These are phyloP conservation scores for Diplodia scrobiculata DNA, from an alignment of 2,329 filamentous ascomycete species.

Conservation along the genomic window DNA sequence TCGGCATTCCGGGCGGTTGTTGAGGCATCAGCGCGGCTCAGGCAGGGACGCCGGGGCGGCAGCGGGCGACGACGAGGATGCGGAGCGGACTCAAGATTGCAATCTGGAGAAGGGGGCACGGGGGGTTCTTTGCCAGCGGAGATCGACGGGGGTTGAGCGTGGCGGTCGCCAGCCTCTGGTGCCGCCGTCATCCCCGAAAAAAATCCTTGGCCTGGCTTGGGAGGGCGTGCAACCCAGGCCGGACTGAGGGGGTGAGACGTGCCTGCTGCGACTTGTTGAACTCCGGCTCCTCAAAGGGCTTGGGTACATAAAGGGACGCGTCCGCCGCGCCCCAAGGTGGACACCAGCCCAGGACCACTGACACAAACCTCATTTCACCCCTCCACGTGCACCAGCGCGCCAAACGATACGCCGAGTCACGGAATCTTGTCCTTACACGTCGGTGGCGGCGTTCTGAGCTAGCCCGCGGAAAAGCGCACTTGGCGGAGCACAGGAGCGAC, in stretches of 20 bases:
- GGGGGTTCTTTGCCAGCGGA: conserved; percentile 8
- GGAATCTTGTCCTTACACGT: background rate
- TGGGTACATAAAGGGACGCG: conserved; percentile 7
- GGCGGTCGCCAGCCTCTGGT: background rate
- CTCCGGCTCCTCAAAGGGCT: conserved; percentile 19
- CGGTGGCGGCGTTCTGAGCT: conserved; percentile 2
- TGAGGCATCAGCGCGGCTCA: background rate
- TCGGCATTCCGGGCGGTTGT: conserved; percentile 6
- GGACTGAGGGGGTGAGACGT: conserved; percentile 18
- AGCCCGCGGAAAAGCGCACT: conserved; percentile 20
- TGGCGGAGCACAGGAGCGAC: background rate
- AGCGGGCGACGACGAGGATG: background rate
- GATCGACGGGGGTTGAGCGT: conserved; percentile 12
- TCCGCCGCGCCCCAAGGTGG: background rate
- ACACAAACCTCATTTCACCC: conserved; percentile 4
- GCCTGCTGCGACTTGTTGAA: conserved; percentile 23
- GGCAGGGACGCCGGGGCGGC: background rate
- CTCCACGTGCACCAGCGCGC: conserved; percentile 9
- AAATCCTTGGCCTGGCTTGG: conserved; percentile 22
- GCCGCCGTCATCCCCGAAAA: conserved; percentile 17
- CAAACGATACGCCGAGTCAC: conserved; percentile 14
- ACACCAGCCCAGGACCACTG: background rate
- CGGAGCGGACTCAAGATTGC: conserved; percentile 19
- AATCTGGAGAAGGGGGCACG: conserved; percentile 21
- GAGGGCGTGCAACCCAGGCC: conserved; percentile 7